phyloP scores from a whole-genome alignment of 306 rosid species.

The Pyrus bretschneideri region DNA sequence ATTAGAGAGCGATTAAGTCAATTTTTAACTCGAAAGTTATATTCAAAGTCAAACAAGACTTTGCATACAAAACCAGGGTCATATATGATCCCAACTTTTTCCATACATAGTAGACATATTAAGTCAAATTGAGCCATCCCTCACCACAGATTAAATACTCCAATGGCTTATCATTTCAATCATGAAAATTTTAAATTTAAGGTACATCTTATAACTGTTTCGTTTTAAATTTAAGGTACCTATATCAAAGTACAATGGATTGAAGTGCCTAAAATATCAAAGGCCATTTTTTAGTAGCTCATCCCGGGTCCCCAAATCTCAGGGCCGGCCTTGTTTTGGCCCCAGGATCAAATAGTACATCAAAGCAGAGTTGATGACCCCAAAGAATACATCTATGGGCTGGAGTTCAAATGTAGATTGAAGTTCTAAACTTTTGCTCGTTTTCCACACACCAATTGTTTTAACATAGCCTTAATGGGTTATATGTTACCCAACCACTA shows the following conservation, averaged over 20 bases:
- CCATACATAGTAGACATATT: not conserved
- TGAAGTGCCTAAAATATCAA: too few relatives aligned
- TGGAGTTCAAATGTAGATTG: not conserved
- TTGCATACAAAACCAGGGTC: not conserved
- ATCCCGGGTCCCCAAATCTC: fast-evolving
- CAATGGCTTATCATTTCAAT: not conserved
- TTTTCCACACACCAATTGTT: too few relatives aligned
- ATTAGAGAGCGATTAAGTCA: too few relatives aligned
- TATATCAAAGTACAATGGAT: too few relatives aligned
- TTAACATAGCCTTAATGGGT: not conserved
- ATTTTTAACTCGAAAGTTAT: not conserved
- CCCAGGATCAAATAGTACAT: too few relatives aligned
- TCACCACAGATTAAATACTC: not conserved
- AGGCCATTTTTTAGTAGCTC: too few relatives aligned
- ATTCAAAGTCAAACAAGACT: not conserved
- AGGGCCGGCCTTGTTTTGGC: too few relatives aligned
- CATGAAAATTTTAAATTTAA: not conserved
- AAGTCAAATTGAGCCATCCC: not conserved
- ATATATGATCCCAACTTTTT: not conserved
- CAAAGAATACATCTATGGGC: too few relatives aligned
- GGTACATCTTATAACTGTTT: not conserved
- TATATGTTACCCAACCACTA: not conserved
- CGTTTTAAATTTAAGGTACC: too few relatives aligned
- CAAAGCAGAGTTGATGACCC: too few relatives aligned
- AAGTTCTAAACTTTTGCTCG: not conserved